A percentile compares a stretch with the other conserved stretches of the same genome.
These are phyloP conservation scores for Calonectria hongkongensis DNA, from an alignment of 2,329 filamentous ascomycete genomes.

Conservation along the genomic window DNA sequence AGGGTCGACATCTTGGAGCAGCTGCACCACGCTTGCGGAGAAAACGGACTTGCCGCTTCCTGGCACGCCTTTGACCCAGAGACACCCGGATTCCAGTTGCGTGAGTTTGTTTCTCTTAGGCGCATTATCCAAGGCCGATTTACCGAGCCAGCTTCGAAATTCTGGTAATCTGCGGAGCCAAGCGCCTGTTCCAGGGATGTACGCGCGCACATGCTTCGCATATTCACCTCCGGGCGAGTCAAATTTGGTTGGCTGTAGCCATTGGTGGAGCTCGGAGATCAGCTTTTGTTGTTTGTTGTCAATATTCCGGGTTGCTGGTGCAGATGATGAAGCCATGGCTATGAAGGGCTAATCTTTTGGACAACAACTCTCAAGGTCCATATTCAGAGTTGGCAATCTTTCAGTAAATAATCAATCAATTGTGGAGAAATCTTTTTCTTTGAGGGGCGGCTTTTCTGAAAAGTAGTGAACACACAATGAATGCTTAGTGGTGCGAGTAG, in stretches of 20 bases:
- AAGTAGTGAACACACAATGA: too few relatives aligned
- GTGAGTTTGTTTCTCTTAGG: neutral
- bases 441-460: too few relatives aligned
- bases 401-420: too few relatives aligned
- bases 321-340: neutral
- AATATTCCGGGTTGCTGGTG: neutral
- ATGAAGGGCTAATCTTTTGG: too few relatives aligned
- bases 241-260: neutral
- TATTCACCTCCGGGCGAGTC: neutral
- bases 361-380: too few relatives aligned
- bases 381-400: too few relatives aligned
- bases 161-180: neutral
- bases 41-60: neutral
- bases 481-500: too few relatives aligned
- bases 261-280: neutral
- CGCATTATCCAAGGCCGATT: neutral
- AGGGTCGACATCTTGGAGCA: neutral
- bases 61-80: slow-evolving; percentile 1
- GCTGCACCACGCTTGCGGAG: neutral
- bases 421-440: too few relatives aligned
- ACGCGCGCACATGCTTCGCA: neutral
- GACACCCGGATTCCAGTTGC: neutral
- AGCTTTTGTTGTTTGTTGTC: neutral
- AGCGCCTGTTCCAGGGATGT: neutral
- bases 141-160: neutral